Base-by-base conservation (phyloP, 495 filamentous ascomycete genomes). In the Podospora pseudoanserina region DNA sequence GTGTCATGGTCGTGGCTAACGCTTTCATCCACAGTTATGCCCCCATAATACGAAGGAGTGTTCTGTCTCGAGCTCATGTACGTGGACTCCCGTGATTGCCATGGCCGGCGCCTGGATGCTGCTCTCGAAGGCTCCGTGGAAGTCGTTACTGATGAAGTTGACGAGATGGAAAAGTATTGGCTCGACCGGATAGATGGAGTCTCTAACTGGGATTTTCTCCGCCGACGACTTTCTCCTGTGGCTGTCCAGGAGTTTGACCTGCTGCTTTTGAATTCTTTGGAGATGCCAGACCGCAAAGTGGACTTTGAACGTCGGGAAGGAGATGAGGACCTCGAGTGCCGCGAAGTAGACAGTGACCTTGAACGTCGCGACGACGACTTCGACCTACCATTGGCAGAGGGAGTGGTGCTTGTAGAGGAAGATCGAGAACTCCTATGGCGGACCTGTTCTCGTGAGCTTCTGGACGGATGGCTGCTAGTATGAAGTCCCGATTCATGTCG, bases 1-100 rank as follows among this genome's bases (percentile, higher is more conserved):
- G 82, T 82, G 68, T 96, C 92, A 4, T 66, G 63, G 26, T 67
- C 61, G 16, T 60, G 44, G 55, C 57, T 65, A 26, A 13, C n/a
- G 44, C 26, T 30, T 16, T 57, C 57, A 1, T 66, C 55, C 15
- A 13, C 60, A 20, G 16, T 28, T 15, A 61, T 32, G 59, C 30
- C 5, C 4, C 16, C 59, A 26, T 30, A 28, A 4, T 28, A 28
- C 11, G 59, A 26, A 7, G 30, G 39, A 49, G 15, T 49, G 39
- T 3, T 49, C 0, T 49, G 13, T 49, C 39, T 49, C 39, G 39
- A 16, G 39, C 3, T 49, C 15, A 11, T 49, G 39, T 49, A 11
- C 39, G 39, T 13, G 3, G 13, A 49, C 3, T 6, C 5, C 7
- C 2, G 15, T 18, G 39, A 13, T 9, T 49, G 39, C 39, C 39